Percentiles rank a stretch among this genome's conserved stretches.
These are phyloP conservation scores for Xanthoceras sorbifolium DNA, from an alignment of 345 rosid genomes.

Conservation along the genomic window DNA sequence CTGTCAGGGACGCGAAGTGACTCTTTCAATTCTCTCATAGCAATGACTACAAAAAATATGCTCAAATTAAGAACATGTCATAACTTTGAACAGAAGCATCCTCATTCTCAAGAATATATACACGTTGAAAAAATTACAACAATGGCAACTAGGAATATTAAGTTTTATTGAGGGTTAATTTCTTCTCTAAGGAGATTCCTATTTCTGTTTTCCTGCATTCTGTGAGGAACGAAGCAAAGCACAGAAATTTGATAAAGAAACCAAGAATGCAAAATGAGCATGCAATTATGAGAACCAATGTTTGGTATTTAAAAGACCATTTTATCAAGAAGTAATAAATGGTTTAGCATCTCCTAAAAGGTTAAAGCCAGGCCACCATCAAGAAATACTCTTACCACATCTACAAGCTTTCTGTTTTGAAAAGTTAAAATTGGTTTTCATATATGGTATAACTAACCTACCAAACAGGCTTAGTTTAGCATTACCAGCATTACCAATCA, in stretches of 20 bases:
- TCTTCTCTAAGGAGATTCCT: background rate
- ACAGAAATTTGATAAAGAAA: background rate
- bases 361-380: background rate
- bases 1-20: constrained; percentile 81
- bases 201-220: background rate
- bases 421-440: background rate
- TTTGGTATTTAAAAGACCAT: background rate
- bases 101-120: background rate
- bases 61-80: constrained; percentile 7
- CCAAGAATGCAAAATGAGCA: background rate
- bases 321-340: background rate
- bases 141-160: background rate
- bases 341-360: background rate
- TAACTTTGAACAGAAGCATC: constrained; percentile 8
- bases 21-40: constrained; percentile 93
- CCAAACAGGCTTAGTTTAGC: background rate
- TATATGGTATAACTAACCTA: background rate
- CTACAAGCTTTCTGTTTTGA: constrained; percentile 8
- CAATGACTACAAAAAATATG: constrained; percentile 50
- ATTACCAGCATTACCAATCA: background rate
- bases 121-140: background rate
- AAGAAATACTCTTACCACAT: background rate
- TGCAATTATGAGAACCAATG: background rate
- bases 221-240: background rate
- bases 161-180: background rate